Evolutionary conservation across 1,284 basidiomycete genomes (phyloP), one percentile per base, ranked within the genome.

Genomic region (Cutaneotrichosporon sp.): DNA sequence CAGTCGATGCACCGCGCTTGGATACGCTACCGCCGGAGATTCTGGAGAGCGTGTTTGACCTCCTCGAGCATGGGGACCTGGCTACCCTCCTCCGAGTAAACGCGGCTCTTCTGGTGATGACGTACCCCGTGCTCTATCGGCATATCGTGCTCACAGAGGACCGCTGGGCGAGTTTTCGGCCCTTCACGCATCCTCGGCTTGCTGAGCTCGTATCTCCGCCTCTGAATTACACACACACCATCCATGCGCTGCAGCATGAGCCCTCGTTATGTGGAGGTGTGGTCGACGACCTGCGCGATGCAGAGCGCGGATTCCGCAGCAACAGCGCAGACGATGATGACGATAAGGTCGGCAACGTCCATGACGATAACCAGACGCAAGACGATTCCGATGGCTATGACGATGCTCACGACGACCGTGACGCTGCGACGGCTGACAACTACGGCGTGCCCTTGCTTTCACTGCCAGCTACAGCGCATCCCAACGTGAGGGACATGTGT

Each of bases 11-110:
- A 6, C 9, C 20, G 14, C 38, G 38, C 14, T 24, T 41, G 12
- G 42, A 31, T 29, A 31, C 17, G 20, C 39, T 55, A 4, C 53
- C 53, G 0, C 24, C 26, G 16, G 53, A 55, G 14, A 24, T 55
- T 10, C 37, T 55, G n/a, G 32, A 22, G 11, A 45, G 19, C 12
- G 39, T 55, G 2, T 26, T 50, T 9, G 33, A 16, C 19, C 27
- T 16, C 26, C 43, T 55, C 32, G 24, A 27, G 1, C 48, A 27
- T 19, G 7, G 11, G 0, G 16, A 38, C 0, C 32, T 55, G 12
- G 38, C 38, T 24, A 41, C 38, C 24, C 22, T 26, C 24, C 38
- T 41, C 38, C 24, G 38, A 2, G 38, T 41, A 4, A 41, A n/a
- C 38, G 4, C 38, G 38, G 16, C 11, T 4, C 24, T 41, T 16